These are phyloP conservation scores for Fusarium goolgardi DNA, from an alignment of 2,329 filamentous ascomycete genomes.

Conservation along the genomic window DNA sequence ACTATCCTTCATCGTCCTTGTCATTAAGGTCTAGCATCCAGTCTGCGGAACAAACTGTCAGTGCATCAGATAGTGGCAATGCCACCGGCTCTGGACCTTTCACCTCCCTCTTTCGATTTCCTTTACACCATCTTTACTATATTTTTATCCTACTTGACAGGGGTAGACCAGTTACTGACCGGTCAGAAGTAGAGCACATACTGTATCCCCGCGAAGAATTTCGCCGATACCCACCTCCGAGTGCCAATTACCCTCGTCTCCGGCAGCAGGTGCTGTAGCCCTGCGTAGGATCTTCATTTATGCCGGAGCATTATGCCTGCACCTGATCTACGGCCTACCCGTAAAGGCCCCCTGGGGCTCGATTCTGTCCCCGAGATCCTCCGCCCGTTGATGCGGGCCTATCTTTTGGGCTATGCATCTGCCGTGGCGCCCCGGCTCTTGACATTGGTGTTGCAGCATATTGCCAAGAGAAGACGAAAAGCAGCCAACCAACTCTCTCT, in stretches of 20 bases:
- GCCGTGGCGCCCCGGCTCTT: constrained; percentile 67
- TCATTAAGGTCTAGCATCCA: constrained; percentile 5
- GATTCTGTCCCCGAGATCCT: constrained; percentile 60
- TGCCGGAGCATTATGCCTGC: constrained; percentile 33
- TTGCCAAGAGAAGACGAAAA: constrained; percentile 54
- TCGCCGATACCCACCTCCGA: constrained; percentile 33
- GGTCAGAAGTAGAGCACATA: constrained; percentile 25
- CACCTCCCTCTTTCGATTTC: constrained; percentile 22
- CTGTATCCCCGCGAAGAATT: constrained; percentile 40
- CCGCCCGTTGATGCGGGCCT: constrained; percentile 68
- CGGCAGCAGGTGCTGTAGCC: constrained; percentile 43
- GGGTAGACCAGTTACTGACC: constrained; percentile 37
- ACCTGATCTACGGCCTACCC: constrained; percentile 30
- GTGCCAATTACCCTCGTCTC: constrained; percentile 19
- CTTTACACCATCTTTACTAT: constrained; percentile 41
- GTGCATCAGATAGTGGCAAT: constrained; percentile 37
- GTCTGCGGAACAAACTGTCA: constrained; percentile 30
- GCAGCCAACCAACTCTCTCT: constrained; percentile 42
- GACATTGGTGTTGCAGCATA: constrained; percentile 64
- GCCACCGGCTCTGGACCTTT: constrained; percentile 23
- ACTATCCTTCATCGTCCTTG: constrained; percentile 21
- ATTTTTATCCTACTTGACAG: constrained; percentile 30
- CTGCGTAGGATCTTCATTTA: constrained; percentile 35
- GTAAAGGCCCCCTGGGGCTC: constrained; percentile 43
- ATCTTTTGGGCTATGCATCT: constrained; percentile 70